Percentiles rank a stretch among this genome's conserved stretches.
Conservation (phyloP, 1,284 basidiomycete species). For the Leccinum pachyderme region DNA sequence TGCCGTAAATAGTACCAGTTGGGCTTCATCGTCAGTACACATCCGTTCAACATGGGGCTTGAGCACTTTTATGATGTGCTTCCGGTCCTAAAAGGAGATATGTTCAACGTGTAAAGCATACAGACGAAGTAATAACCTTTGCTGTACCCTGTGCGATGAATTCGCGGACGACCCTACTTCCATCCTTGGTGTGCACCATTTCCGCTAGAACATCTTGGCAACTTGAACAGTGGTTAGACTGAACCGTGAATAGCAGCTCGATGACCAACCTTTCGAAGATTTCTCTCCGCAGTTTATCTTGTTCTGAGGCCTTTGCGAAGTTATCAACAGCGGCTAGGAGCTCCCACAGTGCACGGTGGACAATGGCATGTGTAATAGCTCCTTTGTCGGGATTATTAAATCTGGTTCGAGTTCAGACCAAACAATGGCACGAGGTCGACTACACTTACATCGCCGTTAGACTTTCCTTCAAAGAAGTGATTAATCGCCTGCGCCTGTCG, state of each 20-base stretch:
- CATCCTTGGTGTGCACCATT: constrained; percentile 90
- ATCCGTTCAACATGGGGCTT: constrained; percentile 86
- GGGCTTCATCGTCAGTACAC: constrained; percentile 83
- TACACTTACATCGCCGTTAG: constrained; percentile 69
- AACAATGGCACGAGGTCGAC: not conserved
- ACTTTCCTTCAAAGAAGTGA: constrained; percentile 70
- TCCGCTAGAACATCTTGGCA: constrained; percentile 83
- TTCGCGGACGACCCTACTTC: constrained; percentile 80
- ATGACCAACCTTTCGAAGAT: constrained; percentile 23
- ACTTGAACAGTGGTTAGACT: constrained; percentile 36
- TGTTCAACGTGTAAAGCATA: not conserved
- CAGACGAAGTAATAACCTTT: constrained; percentile 48
- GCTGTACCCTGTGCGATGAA: constrained; percentile 79
- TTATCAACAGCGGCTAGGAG: constrained; percentile 59
- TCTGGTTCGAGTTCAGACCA: constrained; percentile 37
- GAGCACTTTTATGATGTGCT: constrained; percentile 81
- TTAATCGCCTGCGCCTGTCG: constrained; percentile 63
- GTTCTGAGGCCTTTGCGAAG: constrained; percentile 55
- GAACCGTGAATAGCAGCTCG: not conserved
- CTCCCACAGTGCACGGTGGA: constrained; percentile 81
- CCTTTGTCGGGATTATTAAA: constrained; percentile 91
- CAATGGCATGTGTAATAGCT: constrained; percentile 78
- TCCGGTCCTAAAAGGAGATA: constrained; percentile 62
- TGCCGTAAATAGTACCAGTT: constrained; percentile 84
- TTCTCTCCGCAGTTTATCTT: constrained; percentile 44